These are phyloP conservation scores for Ganoderma meredithae DNA, from an alignment of 1,284 basidiomycete species.

Conservation along the genomic window DNA sequence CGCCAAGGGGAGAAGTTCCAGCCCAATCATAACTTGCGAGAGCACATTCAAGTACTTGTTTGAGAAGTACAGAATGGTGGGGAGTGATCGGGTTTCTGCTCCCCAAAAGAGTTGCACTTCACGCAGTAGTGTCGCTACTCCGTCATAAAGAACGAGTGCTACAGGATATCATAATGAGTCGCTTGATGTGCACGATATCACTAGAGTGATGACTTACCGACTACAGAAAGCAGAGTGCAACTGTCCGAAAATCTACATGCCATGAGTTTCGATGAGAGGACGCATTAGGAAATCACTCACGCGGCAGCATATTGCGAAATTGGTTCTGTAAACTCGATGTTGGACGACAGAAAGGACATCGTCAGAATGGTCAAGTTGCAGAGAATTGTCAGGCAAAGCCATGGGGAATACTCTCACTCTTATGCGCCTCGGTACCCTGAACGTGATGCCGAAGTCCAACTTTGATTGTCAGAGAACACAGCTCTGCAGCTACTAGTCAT, in stretches of 20 bases:
- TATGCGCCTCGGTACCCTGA: too few relatives aligned
- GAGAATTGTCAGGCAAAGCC: too few relatives aligned
- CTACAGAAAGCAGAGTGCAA: background rate
- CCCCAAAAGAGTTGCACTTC: background rate
- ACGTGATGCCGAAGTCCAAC: too few relatives aligned
- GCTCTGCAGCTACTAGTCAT: too few relatives aligned
- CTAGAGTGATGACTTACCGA: background rate
- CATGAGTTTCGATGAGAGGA: too few relatives aligned
- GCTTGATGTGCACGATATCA: background rate
- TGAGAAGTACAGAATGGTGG: background rate
- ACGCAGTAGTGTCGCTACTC: background rate
- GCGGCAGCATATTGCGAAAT: background rate
- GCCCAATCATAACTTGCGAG: background rate
- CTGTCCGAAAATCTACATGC: background rate
- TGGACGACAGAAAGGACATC: background rate
- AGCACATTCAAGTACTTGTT: background rate
- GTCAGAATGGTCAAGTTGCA: too few relatives aligned
- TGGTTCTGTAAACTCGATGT: background rate
- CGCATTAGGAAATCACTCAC: too few relatives aligned
- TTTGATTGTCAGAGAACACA: too few relatives aligned
- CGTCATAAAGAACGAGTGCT: background rate
- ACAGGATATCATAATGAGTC: too few relatives aligned
- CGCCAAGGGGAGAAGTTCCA: background rate
- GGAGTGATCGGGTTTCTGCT: background rate
- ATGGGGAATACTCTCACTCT: too few relatives aligned